These are phyloP conservation scores for Mangifera indica DNA, from an alignment of 345 rosid genomes.

Conservation along the genomic window DNA sequence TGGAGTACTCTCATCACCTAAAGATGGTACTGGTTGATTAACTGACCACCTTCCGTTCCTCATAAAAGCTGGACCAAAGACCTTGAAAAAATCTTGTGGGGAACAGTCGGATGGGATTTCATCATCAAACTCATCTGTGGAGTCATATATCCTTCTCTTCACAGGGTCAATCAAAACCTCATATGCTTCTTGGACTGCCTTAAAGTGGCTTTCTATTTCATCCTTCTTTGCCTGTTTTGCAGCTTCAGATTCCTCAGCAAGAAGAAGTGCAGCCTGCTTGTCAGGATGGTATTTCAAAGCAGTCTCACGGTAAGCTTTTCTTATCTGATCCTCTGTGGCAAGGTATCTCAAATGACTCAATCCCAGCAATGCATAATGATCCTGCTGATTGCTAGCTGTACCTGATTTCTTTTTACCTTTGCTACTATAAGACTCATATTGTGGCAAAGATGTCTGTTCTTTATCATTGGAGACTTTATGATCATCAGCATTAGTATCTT, in stretches of 20 bases:
- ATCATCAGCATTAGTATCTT: conserved; percentile 51
- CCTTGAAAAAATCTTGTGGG: conserved; percentile 90
- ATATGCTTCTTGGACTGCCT: conserved; percentile 90
- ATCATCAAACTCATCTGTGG: conserved; percentile 97
- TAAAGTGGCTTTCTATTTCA: conserved; percentile 85
- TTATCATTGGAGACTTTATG: conserved; percentile 58
- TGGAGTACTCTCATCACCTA: conserved; percentile 70
- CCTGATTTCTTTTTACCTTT: conserved; percentile 91
- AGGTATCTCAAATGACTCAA: conserved; percentile 91
- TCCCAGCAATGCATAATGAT: conserved; percentile 91
- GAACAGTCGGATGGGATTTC: conserved; percentile 87
- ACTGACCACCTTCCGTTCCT: conserved; percentile 98
- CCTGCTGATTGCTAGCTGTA: conserved; percentile 68
- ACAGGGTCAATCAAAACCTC: conserved; percentile 85
- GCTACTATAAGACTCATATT: conserved; percentile 67
- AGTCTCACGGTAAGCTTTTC: conserved; percentile 84
- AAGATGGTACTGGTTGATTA: conserved; percentile 64
- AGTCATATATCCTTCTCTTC: conserved; percentile 89
- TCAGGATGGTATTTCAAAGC: conserved; percentile 96
- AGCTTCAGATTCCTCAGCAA: conserved; percentile 83
- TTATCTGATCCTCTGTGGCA: conserved; percentile 96
- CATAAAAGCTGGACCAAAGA: conserved; percentile 94
- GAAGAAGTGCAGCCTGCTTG: conserved; percentile 83
- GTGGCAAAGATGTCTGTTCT: conserved; percentile 58
- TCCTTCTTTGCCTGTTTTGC: conserved; percentile 93